Evolutionary conservation across 352 stramenopile species (phyloP), one percentile per base, ranked within the genome.

Genomic region (Globisporangium abappressorium): DNA sequence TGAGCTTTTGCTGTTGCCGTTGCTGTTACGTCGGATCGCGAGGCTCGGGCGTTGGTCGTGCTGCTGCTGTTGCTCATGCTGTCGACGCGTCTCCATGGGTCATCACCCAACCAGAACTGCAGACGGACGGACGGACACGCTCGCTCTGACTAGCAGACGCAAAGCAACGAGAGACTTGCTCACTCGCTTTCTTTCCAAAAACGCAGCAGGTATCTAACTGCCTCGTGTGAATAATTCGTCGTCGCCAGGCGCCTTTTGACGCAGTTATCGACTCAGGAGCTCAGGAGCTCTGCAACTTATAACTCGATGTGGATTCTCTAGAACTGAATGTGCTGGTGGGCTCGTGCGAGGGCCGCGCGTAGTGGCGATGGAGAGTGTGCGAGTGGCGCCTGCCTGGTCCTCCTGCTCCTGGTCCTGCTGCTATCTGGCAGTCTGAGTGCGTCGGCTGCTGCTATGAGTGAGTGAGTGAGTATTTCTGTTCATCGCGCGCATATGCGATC

Each of bases 11-110:
- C n/a, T 53, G 11, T 55, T 51, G 36, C n/a, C 43, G 11, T 55
- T 62, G 51, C 59, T 64, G 38, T 53, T 69, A 28, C 54, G 64
- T 38, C 64, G 38, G 22, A 26, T 57, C 18, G 36, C 41, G 24
- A 64, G 41, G 36, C 41, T 51, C 15, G 3, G 26, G 20, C 60
- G 26, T 36, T n/a, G 12, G 5, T 24, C n/a, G 28, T 53, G 34
- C 14, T 54, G 18, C 8, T 47, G 30, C 38, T 51, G 54, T 24
- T 65, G 57, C 43, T 70, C 64, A 38, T 64, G 41, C n/a, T 41
- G 54, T 9, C 51, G 53, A 15, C 26, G 60, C 7, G n/a, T 49
- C 38, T 62, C 55, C 64, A 69, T 69, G 18, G 38, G 41, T 38
- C 62, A 49, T 61, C 18, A 49, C 36, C 36, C 36, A 43, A 43